These are phyloP conservation scores for Phytophthora nicotianae DNA, from an alignment of 352 stramenopile genomes.

Conservation along the genomic window DNA sequence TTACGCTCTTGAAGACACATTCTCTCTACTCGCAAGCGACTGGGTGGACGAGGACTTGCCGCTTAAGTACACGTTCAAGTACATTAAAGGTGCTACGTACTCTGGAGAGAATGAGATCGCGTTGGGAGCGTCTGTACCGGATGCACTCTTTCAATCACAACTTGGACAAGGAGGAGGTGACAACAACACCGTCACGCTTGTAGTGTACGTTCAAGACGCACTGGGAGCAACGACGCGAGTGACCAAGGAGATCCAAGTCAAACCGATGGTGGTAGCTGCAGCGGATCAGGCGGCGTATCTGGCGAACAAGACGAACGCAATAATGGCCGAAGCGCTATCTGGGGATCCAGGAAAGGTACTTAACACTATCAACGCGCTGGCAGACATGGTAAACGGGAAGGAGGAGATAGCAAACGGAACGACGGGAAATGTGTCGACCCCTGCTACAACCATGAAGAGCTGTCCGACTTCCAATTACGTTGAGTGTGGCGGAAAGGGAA, in stretches of 20 bases:
- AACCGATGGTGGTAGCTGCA: slow-evolving; percentile 43
- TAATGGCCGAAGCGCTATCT: slow-evolving; percentile 51
- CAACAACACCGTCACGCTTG: slow-evolving; percentile 68
- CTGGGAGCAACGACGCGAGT: slow-evolving; percentile 51
- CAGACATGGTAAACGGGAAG: slow-evolving; percentile 62
- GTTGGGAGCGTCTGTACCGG: slow-evolving; percentile 55
- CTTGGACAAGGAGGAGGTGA: slow-evolving; percentile 57
- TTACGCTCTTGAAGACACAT: slow-evolving; percentile 59
- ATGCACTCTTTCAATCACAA: slow-evolving; percentile 56
- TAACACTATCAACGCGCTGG: slow-evolving; percentile 67
- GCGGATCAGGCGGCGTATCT: slow-evolving; percentile 60
- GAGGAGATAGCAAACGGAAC: slow-evolving; percentile 35
- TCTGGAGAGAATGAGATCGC: slow-evolving; percentile 56
- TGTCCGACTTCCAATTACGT: slow-evolving; percentile 50
- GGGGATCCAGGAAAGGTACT: slow-evolving; percentile 67
- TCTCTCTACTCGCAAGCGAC: slow-evolving; percentile 48
- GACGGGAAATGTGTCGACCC: slow-evolving; percentile 25
- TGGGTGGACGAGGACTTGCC: slow-evolving; percentile 76
- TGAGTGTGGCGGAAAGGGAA: slow-evolving; percentile 52
- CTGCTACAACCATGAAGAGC: slow-evolving; percentile 46
- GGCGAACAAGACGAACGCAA: slow-evolving; percentile 52
- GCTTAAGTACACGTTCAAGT: slow-evolving; percentile 75
- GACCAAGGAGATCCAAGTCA: slow-evolving; percentile 60
- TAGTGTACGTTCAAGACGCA: slow-evolving; percentile 66
- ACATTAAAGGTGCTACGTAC: slow-evolving; percentile 63